A percentile compares a stretch with the other conserved stretches of the same genome.
Conservation (phyloP, 352 stramenopile genomes). For the Pythium volutum region DNA sequence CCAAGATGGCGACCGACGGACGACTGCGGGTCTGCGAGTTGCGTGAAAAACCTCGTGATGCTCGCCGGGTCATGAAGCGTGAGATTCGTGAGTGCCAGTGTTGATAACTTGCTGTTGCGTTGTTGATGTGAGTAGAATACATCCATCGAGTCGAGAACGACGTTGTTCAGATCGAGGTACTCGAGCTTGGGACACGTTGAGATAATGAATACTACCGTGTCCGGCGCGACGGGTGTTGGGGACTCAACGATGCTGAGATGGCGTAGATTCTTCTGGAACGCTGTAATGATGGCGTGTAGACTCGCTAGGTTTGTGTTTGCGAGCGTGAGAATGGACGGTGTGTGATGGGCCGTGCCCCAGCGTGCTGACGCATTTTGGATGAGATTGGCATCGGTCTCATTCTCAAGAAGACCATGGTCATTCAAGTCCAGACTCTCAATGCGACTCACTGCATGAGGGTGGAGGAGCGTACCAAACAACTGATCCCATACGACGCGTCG, state of each 20-base stretch:
- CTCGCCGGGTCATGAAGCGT: not conserved
- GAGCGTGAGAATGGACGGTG: conserved; percentile 1
- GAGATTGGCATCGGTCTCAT: not conserved
- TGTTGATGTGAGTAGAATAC: not conserved
- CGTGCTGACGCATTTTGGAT: not conserved
- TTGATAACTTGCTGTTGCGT: not conserved
- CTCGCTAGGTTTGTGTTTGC: not conserved
- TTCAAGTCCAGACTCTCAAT: not conserved
- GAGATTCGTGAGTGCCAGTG: conserved; percentile 10
- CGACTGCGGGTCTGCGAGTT: conserved; percentile 4
- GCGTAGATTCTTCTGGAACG: not conserved
- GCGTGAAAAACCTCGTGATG: conserved; percentile 1
- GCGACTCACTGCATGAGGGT: not conserved
- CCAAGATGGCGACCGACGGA: not conserved
- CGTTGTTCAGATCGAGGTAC: conserved; percentile 17
- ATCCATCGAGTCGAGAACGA: conserved; percentile 14
- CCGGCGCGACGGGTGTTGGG: not conserved
- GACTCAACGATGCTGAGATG: conserved; percentile 6
- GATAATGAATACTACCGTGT: conserved; percentile 6
- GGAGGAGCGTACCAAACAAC: conserved; percentile 8
- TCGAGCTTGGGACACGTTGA: conserved; percentile 7
- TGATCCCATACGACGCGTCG: conserved; percentile 1
- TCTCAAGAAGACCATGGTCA: not conserved
- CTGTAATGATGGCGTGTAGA: not conserved
- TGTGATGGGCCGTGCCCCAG: not conserved